These are phyloP conservation scores for Lavandula angustifolia DNA, from an alignment of 257 asterid species.

Conservation along the genomic window DNA sequence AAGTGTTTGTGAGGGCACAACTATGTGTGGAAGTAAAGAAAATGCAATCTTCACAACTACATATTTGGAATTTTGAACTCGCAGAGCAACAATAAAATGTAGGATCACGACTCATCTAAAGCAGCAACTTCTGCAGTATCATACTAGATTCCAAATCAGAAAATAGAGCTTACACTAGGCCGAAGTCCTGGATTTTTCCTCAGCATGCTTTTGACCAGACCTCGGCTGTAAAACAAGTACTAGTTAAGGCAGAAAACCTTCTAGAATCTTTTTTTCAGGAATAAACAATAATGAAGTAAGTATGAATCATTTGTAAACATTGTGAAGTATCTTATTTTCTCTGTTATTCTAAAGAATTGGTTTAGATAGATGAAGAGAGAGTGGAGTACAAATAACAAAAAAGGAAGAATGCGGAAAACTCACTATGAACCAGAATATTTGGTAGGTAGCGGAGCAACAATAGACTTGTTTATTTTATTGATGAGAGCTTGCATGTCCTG, in stretches of 20 bases:
- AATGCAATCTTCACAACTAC: background rate
- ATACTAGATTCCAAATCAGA: constrained; percentile 17
- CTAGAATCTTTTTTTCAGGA: constrained; percentile 3
- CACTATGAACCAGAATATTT: constrained; percentile 84
- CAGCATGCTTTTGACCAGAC: constrained; percentile 89
- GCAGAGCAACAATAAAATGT: constrained; percentile 7
- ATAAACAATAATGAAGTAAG: constrained; percentile 15
- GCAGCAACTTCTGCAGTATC: constrained; percentile 20
- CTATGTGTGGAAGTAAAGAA: constrained; percentile 11
- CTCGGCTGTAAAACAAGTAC: constrained; percentile 59
- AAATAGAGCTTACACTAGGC: constrained; percentile 62
- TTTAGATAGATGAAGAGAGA: constrained; percentile 1
- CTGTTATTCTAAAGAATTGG: constrained; percentile 9
- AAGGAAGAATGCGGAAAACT: constrained; percentile 36
- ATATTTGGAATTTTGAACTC: background rate
- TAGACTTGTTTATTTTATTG: constrained; percentile 86
- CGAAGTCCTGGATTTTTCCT: constrained; percentile 86
- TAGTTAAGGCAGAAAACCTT: constrained; percentile 8
- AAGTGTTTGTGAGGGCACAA: background rate
- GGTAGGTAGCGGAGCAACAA: constrained; percentile 80
- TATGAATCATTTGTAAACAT: background rate
- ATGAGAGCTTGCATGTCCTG: constrained; percentile 96
- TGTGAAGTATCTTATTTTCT: background rate
- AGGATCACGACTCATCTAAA: constrained; percentile 9
- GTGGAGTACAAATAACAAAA: constrained; percentile 3